phyloP scores from a whole-genome alignment of 2,329 filamentous ascomycete genomes.

The Chaetomium globosum region DNA sequence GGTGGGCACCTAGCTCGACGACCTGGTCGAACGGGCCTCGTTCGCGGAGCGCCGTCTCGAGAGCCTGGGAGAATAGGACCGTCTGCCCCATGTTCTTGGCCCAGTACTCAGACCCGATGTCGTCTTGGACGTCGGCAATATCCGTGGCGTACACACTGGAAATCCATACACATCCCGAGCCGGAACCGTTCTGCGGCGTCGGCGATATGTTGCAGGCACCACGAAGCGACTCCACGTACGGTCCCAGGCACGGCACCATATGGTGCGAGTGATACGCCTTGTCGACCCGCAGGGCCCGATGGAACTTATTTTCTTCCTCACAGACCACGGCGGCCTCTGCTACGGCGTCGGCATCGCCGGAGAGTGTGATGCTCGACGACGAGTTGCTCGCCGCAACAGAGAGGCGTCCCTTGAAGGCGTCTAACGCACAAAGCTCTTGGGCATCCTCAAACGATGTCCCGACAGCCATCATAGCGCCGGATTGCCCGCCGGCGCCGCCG shows the following conservation, averaged over 20 bases:
- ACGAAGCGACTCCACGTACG: background rate
- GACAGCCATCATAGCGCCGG: conserved; percentile 54
- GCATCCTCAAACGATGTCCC: conserved; percentile 46
- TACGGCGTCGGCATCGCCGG: conserved; percentile 39
- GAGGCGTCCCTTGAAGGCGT: conserved; percentile 38
- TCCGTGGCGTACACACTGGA: too few relatives aligned
- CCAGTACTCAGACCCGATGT: background rate
- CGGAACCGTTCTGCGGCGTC: too few relatives aligned
- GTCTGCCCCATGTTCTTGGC: background rate
- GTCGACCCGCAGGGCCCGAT: conserved; percentile 33
- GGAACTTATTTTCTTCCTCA: conserved; percentile 30
- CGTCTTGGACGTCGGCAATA: background rate
- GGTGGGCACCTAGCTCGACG: background rate
- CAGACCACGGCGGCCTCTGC: conserved; percentile 23
- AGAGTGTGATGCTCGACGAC: conserved; percentile 44
- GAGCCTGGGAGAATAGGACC: background rate
- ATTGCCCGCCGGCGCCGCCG: background rate
- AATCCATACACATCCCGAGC: too few relatives aligned
- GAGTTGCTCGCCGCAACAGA: conserved; percentile 45
- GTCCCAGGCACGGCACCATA: background rate
- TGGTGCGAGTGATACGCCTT: conserved; percentile 36
- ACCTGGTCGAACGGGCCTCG: background rate
- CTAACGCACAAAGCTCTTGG: conserved; percentile 31
- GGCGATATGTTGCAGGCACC: too few relatives aligned
- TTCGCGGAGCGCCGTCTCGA: background rate